A percentile compares a stretch with the other conserved stretches of the same genome.
phyloP scores from a whole-genome alignment of 352 stramenopile genomes.

The Phytopythium chamaehyphon region DNA sequence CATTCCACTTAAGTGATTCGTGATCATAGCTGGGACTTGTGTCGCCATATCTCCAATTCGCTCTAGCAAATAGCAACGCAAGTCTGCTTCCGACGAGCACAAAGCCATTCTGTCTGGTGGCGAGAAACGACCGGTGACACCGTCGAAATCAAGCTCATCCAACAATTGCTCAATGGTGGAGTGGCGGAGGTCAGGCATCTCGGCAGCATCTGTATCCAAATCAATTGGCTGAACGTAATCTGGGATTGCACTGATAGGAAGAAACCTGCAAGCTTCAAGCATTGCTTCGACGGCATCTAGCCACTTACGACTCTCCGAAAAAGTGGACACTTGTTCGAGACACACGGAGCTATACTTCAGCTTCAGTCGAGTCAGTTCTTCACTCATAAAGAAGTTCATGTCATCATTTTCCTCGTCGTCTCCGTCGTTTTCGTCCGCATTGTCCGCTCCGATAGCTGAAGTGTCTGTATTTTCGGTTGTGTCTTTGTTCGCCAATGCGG shows the following conservation, averaged over 20 bases:
- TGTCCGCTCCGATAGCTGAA: not conserved
- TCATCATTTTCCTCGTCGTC: conserved; percentile 7
- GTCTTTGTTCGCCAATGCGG: conserved; percentile 4
- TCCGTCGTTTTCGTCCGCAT: conserved; percentile 9
- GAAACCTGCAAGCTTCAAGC: conserved; percentile 41
- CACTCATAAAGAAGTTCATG: conserved; percentile 56
- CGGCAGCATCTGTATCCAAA: not conserved
- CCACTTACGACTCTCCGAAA: conserved; percentile 35
- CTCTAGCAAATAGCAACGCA: conserved; percentile 60
- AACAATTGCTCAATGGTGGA: conserved; percentile 40
- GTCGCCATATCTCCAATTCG: conserved; percentile 69
- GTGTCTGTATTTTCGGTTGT: not conserved
- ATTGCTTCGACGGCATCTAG: conserved; percentile 31
- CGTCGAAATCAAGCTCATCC: conserved; percentile 63
- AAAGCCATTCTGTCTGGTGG: conserved; percentile 26
- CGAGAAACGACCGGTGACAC: conserved; percentile 31
- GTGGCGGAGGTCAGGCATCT: too few relatives aligned
- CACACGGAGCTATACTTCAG: conserved; percentile 75
- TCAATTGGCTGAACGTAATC: conserved; percentile 21
- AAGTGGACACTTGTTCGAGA: conserved; percentile 48
- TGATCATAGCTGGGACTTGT: conserved; percentile 25
- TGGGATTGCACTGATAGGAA: conserved; percentile 32
- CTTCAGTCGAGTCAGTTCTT: conserved; percentile 66
- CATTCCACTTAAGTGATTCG: conserved; percentile 18
- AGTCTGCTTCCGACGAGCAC: conserved; percentile 40